A percentile compares a stretch with the other conserved stretches of the same genome.
phyloP scores from a whole-genome alignment of 179 eudicot species.

The Carnegiea gigantea region DNA sequence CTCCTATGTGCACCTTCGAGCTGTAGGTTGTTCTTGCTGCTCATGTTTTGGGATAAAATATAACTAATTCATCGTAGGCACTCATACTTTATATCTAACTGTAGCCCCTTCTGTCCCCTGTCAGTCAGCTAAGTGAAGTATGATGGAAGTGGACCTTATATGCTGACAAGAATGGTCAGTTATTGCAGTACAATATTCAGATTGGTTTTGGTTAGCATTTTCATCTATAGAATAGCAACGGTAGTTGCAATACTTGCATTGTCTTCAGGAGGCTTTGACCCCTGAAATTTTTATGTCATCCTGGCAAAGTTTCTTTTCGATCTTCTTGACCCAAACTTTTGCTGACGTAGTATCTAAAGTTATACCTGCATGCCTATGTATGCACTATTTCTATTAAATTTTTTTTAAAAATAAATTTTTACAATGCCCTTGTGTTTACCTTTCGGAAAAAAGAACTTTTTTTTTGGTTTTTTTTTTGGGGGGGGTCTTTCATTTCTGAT shows the following conservation, averaged over 20 bases:
- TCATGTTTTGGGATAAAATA: neutral
- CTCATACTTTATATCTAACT: neutral
- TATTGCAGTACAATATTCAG: neutral
- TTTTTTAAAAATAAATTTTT: no score
- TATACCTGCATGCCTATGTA: no score
- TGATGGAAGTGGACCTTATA: no score
- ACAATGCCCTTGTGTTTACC: neutral
- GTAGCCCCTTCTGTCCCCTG: neutral
- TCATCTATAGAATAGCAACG: no score
- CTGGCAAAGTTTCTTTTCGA: neutral
- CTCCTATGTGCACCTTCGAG: neutral
- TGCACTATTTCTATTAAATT: no score
- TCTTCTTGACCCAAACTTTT: neutral
- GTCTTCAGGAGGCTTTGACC: neutral
- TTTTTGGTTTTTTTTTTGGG: neutral
- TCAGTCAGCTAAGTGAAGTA: neutral
- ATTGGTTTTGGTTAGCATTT: neutral
- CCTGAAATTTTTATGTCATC: neutral
- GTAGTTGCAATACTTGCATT: neutral
- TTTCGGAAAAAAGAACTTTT: neutral
- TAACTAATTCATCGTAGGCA: no score
- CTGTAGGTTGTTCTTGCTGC: constrained; percentile 2
- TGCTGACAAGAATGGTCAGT: no score
- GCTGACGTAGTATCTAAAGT: neutral
- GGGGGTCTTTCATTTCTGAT: neutral